These are phyloP conservation scores for Chlorella sp. DNA, from an alignment of 139 green algal species.

Conservation along the genomic window DNA sequence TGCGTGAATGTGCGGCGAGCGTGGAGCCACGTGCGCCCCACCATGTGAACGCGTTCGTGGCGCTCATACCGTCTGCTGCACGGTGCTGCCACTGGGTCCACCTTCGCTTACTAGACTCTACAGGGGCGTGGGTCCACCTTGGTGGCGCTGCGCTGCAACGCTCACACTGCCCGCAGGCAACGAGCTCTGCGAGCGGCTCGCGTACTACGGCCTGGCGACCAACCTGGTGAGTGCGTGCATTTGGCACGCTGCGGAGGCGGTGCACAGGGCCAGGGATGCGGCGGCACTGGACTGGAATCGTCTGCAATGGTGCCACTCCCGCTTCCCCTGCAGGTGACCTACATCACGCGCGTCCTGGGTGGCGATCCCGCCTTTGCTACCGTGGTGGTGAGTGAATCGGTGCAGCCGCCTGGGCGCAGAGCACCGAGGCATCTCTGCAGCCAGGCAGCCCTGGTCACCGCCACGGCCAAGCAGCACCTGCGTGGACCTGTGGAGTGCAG, in stretches of 20 bases:
- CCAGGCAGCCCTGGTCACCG: too few relatives aligned
- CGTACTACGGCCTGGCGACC: slow-evolving; percentile 71
- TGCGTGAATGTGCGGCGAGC: neutral
- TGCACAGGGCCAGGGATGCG: neutral
- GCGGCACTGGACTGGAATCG: neutral
- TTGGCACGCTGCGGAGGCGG: neutral
- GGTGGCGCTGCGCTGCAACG: too few relatives aligned
- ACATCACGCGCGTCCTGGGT: slow-evolving; percentile 75
- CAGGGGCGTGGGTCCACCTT: too few relatives aligned
- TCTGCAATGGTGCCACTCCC: slow-evolving; percentile 58
- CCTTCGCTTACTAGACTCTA: too few relatives aligned
- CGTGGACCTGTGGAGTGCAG: too few relatives aligned
- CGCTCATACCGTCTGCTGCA: neutral
- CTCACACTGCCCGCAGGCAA: too few relatives aligned
- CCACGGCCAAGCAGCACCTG: too few relatives aligned
- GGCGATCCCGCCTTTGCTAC: slow-evolving; percentile 65
- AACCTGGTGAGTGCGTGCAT: neutral
- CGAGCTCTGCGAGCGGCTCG: slow-evolving; percentile 89
- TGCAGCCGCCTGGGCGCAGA: too few relatives aligned
- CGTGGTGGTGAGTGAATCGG: slow-evolving; percentile 49
- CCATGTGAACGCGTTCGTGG: neutral
- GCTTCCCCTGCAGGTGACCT: too few relatives aligned
- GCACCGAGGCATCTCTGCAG: too few relatives aligned
- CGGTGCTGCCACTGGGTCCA: neutral
- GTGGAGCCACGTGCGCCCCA: neutral